A percentile compares a stretch with the other conserved stretches of the same genome.
Conservation (phyloP, 805 yeast species). For the Ogataea trehalophila region DNA sequence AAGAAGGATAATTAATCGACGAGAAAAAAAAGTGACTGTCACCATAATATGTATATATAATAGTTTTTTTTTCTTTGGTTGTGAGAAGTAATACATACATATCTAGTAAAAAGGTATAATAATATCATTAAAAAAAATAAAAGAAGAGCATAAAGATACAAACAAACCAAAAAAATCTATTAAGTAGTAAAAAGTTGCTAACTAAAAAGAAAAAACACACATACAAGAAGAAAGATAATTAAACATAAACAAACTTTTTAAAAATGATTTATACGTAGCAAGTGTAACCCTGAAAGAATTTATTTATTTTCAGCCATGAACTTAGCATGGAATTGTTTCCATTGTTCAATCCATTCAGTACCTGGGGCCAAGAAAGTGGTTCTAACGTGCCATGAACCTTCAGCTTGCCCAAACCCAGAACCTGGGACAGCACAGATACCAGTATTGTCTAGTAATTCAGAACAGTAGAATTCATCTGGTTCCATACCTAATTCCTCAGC, state of each 20-base stretch:
- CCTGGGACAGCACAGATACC: constrained; percentile 99
- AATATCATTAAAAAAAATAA: neutral
- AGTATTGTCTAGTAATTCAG: constrained; percentile 73
- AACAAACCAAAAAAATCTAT: neutral
- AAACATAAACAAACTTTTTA: too few species aligned
- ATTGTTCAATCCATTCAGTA: constrained; percentile 73
- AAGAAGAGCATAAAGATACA: neutral
- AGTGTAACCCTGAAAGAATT: neutral
- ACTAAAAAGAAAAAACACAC: neutral
- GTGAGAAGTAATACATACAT: neutral
- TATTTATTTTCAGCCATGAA: constrained; percentile 56
- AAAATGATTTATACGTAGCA: too few species aligned
- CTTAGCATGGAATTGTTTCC: constrained; percentile 73
- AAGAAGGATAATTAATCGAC: constrained; percentile 1
- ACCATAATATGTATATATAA: too few species aligned
- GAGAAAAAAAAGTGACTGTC: too few species aligned
- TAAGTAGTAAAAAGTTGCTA: neutral
- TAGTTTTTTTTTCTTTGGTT: too few species aligned
- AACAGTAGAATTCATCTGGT: constrained; percentile 88
- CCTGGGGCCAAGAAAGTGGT: constrained; percentile 98
- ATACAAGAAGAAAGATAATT: neutral
- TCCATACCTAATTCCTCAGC: constrained; percentile 54
- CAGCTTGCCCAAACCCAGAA: constrained; percentile 90
- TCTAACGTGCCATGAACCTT: constrained; percentile 87
- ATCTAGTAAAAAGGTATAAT: neutral